Base-by-base conservation (phyloP, 2,329 filamentous ascomycete species). In the Mycosphaerella arachidis region DNA sequence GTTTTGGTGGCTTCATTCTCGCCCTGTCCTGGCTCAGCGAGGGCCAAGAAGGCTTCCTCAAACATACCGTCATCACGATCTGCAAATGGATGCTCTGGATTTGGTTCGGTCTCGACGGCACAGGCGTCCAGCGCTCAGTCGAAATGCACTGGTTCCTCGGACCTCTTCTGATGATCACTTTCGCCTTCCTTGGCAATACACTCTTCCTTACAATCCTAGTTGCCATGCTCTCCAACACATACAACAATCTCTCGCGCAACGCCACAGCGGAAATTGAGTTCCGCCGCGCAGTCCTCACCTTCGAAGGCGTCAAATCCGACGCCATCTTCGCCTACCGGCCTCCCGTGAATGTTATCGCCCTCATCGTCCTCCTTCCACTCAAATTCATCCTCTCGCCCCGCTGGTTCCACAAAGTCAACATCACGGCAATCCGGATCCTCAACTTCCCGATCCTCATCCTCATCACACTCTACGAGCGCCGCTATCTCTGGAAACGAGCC, bases 61-160 rank as follows among this genome's bases (percentile, higher is more conserved):
- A 60, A 6, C 72, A 75, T 55, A 68, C 63, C 43, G 74, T 86
- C 4, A 76, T 89, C 74, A 90, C 87, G 1, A 92, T 94, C 63
- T 86, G 86, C 48, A 92, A 92, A 74, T 95, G 91, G 91, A 93
- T 95, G 90, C 83, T 94, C 1, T 94, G 89, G 83, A 92, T 95
- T 64, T 95, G 91, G 91, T 94, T 95, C 70, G 91, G 91, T 1
- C 83, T 95, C 1, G 91, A 94, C 67, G 91, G 73, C 37, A 89
- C 75, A 43, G 81, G 82, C 1, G 82, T 84, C 37, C 76, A 82
- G 62, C 77, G 80, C 59, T 82, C 82, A 68, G 80, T 83, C 24
- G 85, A 90, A 59, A 91, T 94, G 70, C 90, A 95, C 75, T 84
- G 85, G 80, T 76, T 92, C n/a, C 79, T 94, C 1, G 91, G 91